These are phyloP conservation scores for Sporothrix schenckii DNA, from an alignment of 2,329 filamentous ascomycete genomes.

Conservation along the genomic window DNA sequence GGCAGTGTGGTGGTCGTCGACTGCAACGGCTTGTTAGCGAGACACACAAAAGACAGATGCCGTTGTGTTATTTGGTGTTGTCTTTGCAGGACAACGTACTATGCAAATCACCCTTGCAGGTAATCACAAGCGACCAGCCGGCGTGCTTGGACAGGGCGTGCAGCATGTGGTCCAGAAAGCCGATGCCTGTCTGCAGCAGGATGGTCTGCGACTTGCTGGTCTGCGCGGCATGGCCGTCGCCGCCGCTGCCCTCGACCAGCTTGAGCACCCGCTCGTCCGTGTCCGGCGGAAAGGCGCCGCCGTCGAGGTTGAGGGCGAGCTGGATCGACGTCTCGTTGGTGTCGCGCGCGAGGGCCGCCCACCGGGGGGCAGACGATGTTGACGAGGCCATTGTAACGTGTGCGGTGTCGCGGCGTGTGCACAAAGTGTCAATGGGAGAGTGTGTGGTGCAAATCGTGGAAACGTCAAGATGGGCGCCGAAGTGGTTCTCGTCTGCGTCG, in stretches of 20 bases:
- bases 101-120: slow-evolving; percentile 86
- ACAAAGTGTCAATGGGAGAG: not conserved
- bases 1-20: slow-evolving; percentile 98
- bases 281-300: slow-evolving; percentile 66
- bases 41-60: too few species aligned
- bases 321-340: slow-evolving; percentile 99
- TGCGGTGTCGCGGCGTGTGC: not conserved
- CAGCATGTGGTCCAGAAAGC: slow-evolving; percentile 98
- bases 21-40: slow-evolving; percentile 49
- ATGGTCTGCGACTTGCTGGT: slow-evolving; percentile 83
- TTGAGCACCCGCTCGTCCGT: slow-evolving; percentile 58
- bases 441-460: not conserved
- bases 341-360: slow-evolving; percentile 78
- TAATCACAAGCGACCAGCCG: slow-evolving; percentile 85
- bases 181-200: slow-evolving; percentile 87
- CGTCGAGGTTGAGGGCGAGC: slow-evolving; percentile 89
- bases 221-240: slow-evolving; percentile 76
- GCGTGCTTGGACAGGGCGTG: slow-evolving; percentile 95
- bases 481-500: not conserved
- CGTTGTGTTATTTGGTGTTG: too few species aligned
- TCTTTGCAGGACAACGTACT: slow-evolving; percentile 53
- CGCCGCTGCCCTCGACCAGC: slow-evolving; percentile 50
- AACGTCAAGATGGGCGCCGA: not conserved
- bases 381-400: slow-evolving; percentile 38
- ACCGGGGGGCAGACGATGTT: slow-evolving; percentile 55